Percentiles rank a stretch among this genome's conserved stretches.
phyloP scores from a whole-genome alignment of 192 early-diverging fungal species.

The Diversispora eburnea region DNA sequence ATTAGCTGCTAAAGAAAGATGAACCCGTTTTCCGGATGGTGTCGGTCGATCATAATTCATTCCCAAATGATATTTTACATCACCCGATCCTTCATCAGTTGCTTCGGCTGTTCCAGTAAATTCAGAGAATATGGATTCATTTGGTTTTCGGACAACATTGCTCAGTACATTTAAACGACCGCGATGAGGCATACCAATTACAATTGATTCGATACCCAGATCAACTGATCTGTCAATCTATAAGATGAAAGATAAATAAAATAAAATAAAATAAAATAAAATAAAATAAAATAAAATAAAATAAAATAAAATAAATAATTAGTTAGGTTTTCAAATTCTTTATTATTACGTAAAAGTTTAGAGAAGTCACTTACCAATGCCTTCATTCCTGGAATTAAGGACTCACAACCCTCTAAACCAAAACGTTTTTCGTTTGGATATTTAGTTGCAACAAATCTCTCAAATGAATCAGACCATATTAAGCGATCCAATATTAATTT shows the following conservation, averaged over 20 bases:
- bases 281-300: constrained; percentile 1
- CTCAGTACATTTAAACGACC: constrained; percentile 97
- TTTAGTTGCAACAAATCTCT: constrained; percentile 93
- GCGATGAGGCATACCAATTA: constrained; percentile 99
- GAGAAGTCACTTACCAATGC: constrained; percentile 65
- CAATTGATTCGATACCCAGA: constrained; percentile 89
- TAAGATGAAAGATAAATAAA: neutral
- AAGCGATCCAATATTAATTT: constrained; percentile 89
- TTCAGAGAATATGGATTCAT: constrained; percentile 98
- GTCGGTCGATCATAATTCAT: constrained; percentile 97
- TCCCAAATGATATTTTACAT: constrained; percentile 91
- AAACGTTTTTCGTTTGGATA: constrained; percentile 98
- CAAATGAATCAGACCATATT: constrained; percentile 96
- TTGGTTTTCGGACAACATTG: constrained; percentile 98
- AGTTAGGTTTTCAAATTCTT: neutral
- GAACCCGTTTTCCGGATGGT: constrained; percentile 93
- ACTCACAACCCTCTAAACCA: constrained; percentile 96
- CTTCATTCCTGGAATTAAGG: constrained; percentile 98
- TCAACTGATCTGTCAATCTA: constrained; percentile 95
- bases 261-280: constrained; percentile 5
- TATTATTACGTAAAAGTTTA: constrained; percentile 68
- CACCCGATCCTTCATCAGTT: constrained; percentile 92
- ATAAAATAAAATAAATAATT: constrained; percentile 24
- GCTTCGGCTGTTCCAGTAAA: constrained; percentile 86
- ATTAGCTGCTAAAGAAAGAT: constrained; percentile 96